These are phyloP conservation scores for Rhynchospora breviuscula DNA, from an alignment of 176 grass and related monocot species.

Conservation along the genomic window DNA sequence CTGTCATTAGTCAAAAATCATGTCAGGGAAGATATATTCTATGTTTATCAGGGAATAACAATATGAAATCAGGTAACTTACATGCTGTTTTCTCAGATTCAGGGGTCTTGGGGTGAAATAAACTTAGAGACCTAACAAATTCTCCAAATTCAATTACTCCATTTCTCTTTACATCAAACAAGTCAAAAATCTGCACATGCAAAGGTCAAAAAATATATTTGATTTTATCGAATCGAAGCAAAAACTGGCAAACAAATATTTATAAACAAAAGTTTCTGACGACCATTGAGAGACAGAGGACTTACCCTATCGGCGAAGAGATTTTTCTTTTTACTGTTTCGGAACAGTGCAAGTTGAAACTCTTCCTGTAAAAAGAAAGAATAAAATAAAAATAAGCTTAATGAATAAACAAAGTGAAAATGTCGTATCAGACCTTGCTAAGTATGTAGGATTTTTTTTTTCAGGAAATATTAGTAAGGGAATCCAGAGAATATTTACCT, in stretches of 20 bases:
- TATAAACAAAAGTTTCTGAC: neutral
- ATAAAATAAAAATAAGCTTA: neutral
- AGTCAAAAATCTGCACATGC: slow-evolving; percentile 47
- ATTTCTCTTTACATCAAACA: slow-evolving; percentile 66
- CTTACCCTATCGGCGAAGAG: slow-evolving; percentile 69
- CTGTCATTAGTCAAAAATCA: slow-evolving; percentile 28
- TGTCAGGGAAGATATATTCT: neutral
- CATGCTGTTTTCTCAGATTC: slow-evolving; percentile 51
- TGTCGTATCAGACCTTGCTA: neutral
- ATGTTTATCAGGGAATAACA: neutral
- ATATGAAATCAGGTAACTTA: slow-evolving; percentile 16
- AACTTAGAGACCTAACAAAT: slow-evolving; percentile 63
- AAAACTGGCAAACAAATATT: too few species aligned
- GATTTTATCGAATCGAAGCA: neutral
- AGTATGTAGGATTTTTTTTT: neutral
- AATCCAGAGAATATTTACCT: slow-evolving; percentile 19
- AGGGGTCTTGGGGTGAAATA: slow-evolving; percentile 51
- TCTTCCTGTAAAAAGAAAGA: slow-evolving; percentile 44
- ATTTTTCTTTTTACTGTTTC: slow-evolving; percentile 48
- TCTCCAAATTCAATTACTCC: slow-evolving; percentile 73
- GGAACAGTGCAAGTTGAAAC: slow-evolving; percentile 61
- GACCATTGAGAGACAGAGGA: neutral
- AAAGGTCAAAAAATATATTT: neutral
- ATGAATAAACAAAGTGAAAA: neutral
- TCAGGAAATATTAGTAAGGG: neutral